Base-by-base conservation (phyloP, 331 rosid genomes). In the Rosa hybrid region DNA sequence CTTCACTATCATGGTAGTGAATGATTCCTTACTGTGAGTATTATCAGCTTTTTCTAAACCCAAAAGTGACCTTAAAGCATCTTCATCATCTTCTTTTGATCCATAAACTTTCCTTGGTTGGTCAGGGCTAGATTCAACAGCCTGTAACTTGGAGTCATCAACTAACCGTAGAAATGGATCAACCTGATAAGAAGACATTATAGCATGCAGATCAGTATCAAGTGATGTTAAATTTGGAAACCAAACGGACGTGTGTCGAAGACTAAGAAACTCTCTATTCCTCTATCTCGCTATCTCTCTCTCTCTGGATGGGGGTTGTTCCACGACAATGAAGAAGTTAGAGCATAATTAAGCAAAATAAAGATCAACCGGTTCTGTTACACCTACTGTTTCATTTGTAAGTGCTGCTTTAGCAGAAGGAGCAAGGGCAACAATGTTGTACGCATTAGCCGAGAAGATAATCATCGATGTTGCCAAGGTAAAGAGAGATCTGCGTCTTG, bases 381-480 rank as follows among this genome's bases (percentile, higher is more conserved):
- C 50, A 68, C 84, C 4, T 71, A 85, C 88, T 38, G 83, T 74
- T 75, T 85, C 83, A 75, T 81, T 75, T 62, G 88, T 76, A 82
- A 85, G 86, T 73, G 81, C 78, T 63, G 83, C 64, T 85, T 81
- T 85, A 75, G 86, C 84, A 64, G 72, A 74, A 71, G 84, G 81
- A 34, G 79, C 86, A 21, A 85, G 86, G 72, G 81, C 72, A 53
- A 81, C 60, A 17, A 85, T 76, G 74, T 64, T 82, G 84, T 85
- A 85, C 45, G 80, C 81, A 75, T 85, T 85, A 44, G 88, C 77
- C 1, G 88, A 68, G 77, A 85, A 85, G 86, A 85, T 71, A 75
- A 82, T 82, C 88, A 85, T 85, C 3, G 83, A 81, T 65, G 83
- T 75, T 75, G 86, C 86, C 86, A 85, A 79, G 5, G 86, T 85